phyloP scores from a whole-genome alignment of 2,329 filamentous ascomycete genomes.

The Catunica adiposa region DNA sequence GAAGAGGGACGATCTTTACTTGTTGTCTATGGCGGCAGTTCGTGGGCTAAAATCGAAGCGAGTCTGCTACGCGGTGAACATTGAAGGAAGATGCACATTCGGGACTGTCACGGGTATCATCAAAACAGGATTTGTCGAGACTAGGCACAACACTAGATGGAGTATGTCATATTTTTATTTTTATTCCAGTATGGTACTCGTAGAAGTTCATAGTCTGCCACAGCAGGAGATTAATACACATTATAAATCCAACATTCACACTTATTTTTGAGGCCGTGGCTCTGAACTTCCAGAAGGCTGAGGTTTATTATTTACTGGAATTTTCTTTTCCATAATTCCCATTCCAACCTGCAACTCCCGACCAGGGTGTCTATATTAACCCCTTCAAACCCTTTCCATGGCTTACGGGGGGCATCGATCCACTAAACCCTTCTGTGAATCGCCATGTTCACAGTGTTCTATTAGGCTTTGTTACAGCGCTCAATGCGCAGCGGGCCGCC shows the following conservation, averaged over 20 bases:
- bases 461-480: no score
- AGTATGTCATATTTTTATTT: no score
- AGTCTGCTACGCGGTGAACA: neutral
- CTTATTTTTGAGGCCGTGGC: no score
- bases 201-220: no score
- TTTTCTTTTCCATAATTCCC: neutral
- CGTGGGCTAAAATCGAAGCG: neutral
- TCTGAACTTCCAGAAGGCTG: neutral
- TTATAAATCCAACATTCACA: no score
- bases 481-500: neutral
- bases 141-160: no score
- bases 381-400: neutral
- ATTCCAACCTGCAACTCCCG: neutral
- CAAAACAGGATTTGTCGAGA: neutral
- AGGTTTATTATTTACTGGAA: neutral
- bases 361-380: neutral
- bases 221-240: no score
- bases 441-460: neutral
- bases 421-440: neutral
- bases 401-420: neutral
- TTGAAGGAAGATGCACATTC: neutral
- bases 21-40: neutral
- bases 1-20: no score
- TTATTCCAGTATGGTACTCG: no score
- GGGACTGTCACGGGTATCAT: neutral